Base-by-base conservation (phyloP, 2,329 filamentous ascomycete species). In the Penicillium griseofulvum region DNA sequence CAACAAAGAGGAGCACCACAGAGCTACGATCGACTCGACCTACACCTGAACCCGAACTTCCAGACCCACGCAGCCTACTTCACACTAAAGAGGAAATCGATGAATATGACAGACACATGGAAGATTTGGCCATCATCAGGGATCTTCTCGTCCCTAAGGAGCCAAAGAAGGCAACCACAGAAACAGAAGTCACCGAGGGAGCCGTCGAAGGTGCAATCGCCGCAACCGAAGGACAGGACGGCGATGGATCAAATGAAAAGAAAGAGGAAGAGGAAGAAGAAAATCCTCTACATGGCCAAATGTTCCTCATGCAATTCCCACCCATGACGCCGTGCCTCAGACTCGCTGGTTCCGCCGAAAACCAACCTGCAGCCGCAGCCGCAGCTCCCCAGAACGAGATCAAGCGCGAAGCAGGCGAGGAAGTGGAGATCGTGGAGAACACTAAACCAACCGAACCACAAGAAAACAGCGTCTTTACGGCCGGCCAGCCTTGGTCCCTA, bases 221-320 rank as follows among this genome's bases (percentile, higher is more conserved):
- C 29, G 52, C 61, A 43, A 11, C 22, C 10, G 47, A 54, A 36
- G 52, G 60, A 61, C 49, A 61, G 33, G 52, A 49, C 12, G 51
- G 61, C 22, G 34, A 58, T n/a, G 58, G 56, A 37, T 49, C 58
- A 8, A 59, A 52, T 19, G 53, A 60, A 31, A 57, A 60, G 10
- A 56, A 63, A 14, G 65, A 61, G 11, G 51, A 58, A n/a, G 14
- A 34, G 14, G 61, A 63, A 31, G 58, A 65, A 24, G 56, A 67
- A 19, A 60, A 59, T n/a, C 69, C 75, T 39, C 75, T 78, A 17
- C 72, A 80, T 34, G 80, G 84, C 51, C 79, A 81, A 54, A 76
- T 85, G 50, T 87, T 87, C 67, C 76, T 87, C 49, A 83, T 87
- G 68, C 85, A 87, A 68, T 81, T 87, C 63, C 85, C 85, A 12